Conservation (phyloP, 2,329 filamentous ascomycete species). For the Onygenales sp. region DNA sequence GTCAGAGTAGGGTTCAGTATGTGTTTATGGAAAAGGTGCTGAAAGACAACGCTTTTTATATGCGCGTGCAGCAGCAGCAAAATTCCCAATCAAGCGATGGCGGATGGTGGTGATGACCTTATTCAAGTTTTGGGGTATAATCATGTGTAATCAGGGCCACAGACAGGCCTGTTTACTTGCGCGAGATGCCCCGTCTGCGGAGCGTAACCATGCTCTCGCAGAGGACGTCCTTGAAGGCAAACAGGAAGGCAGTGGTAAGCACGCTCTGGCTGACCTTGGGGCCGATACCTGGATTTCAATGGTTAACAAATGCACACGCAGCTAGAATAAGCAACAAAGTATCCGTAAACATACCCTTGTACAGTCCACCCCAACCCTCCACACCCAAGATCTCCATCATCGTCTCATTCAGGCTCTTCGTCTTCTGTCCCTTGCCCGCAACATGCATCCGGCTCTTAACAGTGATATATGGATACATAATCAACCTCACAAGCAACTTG, state of each 20-base stretch:
- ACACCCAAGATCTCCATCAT: conserved; percentile 72
- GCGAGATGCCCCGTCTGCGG: conserved; percentile 21
- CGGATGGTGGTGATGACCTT: no score
- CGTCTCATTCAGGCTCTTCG: conserved; percentile 69
- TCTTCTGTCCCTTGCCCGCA: conserved; percentile 58
- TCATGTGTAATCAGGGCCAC: no score
- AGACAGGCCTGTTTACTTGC: conserved; percentile 16
- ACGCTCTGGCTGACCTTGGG: conserved; percentile 97
- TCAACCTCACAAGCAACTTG: conserved; percentile 84
- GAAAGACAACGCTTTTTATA: no score
- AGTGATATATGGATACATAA: conserved; percentile 98
- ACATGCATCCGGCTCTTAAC: conserved; percentile 98
- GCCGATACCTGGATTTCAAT: conserved; percentile 59
- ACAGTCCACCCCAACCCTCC: conserved; percentile 85
- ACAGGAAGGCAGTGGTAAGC: conserved; percentile 88
- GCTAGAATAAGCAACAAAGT: conserved; percentile 1
- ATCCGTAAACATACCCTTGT: conserved; percentile 61
- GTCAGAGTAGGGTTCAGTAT: no score
- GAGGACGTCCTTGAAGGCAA: conserved; percentile 94
- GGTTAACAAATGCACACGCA: background rate
- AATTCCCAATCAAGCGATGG: no score
- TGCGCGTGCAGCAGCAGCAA: no score
- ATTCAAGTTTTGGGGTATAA: no score
- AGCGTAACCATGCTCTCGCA: conserved; percentile 53
- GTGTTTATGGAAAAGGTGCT: no score